phyloP scores from a whole-genome alignment of 352 stramenopile species.

The Pilasporangium apinafurcum region DNA sequence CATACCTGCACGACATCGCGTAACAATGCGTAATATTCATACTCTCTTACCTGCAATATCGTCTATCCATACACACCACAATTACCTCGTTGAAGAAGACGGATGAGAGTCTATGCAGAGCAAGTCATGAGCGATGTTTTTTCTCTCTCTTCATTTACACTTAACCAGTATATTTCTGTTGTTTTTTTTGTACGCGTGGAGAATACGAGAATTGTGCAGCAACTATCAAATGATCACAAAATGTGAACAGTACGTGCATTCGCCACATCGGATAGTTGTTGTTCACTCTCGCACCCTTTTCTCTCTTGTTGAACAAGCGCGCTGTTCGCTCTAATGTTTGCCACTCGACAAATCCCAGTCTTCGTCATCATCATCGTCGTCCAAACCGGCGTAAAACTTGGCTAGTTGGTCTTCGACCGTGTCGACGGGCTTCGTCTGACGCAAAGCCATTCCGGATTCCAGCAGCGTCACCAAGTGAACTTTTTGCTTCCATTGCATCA shows the following conservation, averaged over 20 bases:
- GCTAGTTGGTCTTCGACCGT: conserved; percentile 59
- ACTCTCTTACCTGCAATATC: background rate
- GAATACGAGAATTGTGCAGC: no score
- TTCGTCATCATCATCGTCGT: conserved; percentile 67
- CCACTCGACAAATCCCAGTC: conserved; percentile 23
- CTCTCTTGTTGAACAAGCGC: background rate
- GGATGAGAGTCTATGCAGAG: no score
- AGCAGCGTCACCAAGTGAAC: conserved; percentile 89
- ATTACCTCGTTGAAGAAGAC: no score
- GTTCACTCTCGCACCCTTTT: background rate
- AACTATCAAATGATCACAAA: no score
- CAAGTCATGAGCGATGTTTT: no score
- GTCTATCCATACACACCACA: no score
- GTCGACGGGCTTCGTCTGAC: conserved; percentile 29
- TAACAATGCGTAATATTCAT: background rate
- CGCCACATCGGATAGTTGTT: no score
- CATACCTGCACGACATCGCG: no score
- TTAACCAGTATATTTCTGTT: conserved; percentile 5
- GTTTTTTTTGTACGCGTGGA: background rate
- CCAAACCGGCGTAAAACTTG: conserved; percentile 74
- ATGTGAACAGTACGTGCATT: no score
- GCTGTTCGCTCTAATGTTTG: conserved; percentile 15
- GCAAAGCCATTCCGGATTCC: conserved; percentile 55
- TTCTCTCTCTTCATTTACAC: conserved; percentile 5
- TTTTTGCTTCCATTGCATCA: conserved; percentile 98